Conservation (phyloP, 352 stramenopile genomes). For the Globisporangium alternatum region DNA sequence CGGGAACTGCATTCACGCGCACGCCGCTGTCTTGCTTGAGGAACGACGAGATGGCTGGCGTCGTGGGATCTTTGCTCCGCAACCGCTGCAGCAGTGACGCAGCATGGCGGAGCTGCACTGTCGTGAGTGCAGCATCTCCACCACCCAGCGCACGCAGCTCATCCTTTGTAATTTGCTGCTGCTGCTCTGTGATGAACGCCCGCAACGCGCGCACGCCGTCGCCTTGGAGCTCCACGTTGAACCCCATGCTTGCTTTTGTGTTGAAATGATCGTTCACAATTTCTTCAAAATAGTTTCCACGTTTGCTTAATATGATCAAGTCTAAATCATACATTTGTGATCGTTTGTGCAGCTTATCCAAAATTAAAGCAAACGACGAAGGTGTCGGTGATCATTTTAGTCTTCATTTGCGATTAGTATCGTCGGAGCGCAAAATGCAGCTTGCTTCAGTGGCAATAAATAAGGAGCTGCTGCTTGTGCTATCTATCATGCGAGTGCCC, state of each 20-base stretch:
- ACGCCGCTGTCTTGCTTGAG: slow-evolving; percentile 8
- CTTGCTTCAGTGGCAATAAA: not conserved
- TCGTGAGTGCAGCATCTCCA: not conserved
- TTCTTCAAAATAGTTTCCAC: not conserved
- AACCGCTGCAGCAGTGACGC: slow-evolving; percentile 7
- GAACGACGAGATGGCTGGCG: slow-evolving; percentile 12
- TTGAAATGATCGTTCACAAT: not conserved
- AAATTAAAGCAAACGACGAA: not conserved
- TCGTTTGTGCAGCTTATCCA: not conserved
- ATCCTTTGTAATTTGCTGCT: slow-evolving; percentile 3
- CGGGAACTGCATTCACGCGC: not conserved
- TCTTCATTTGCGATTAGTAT: not conserved
- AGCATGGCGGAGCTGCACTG: slow-evolving; percentile 11
- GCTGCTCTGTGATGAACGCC: slow-evolving; percentile 21
- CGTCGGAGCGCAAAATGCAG: not conserved
- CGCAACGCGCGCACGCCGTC: slow-evolving; percentile 28
- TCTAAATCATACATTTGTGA: not conserved
- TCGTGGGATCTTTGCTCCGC: slow-evolving; percentile 1
- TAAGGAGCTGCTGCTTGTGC: not conserved
- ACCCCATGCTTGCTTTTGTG: slow-evolving; percentile 1
- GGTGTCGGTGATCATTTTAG: not conserved
- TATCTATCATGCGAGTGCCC: not conserved
- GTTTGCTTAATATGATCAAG: too few relatives aligned
- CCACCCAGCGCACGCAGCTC: not conserved
- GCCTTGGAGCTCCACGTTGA: slow-evolving; percentile 23